Percentiles rank a stretch among this genome's conserved stretches.
These are phyloP conservation scores for Phytomonas francai DNA, from an alignment of 208 protist genomes.

Conservation along the genomic window DNA sequence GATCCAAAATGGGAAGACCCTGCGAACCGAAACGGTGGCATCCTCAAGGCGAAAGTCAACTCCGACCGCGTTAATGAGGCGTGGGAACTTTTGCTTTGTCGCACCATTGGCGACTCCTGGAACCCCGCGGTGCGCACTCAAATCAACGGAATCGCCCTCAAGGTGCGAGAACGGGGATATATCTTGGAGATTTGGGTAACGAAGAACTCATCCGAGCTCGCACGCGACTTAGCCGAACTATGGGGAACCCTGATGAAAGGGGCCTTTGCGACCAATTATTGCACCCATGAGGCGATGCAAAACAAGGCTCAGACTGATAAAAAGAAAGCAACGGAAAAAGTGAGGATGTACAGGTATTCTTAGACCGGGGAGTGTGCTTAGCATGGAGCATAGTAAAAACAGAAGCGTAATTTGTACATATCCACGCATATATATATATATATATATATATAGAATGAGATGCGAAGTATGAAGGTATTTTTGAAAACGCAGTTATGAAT, in stretches of 20 bases:
- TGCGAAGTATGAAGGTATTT: neutral
- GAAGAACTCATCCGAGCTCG: conserved; percentile 44
- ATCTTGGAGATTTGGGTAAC: conserved; percentile 82
- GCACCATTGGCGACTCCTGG: conserved; percentile 83
- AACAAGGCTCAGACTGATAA: conserved; percentile 40
- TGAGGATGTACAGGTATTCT: conserved; percentile 5
- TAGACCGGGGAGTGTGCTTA: neutral
- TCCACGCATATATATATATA: conserved; percentile 8
- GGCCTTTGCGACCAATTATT: conserved; percentile 44
- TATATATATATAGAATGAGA: conserved; percentile 8
- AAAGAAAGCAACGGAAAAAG: conserved; percentile 24
- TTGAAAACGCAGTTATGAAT: neutral
- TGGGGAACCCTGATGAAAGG: conserved; percentile 43
- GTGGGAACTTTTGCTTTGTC: conserved; percentile 76
- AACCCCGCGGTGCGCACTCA: conserved; percentile 43
- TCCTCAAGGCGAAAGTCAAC: conserved; percentile 51
- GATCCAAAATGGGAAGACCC: conserved; percentile 94
- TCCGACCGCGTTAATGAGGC: conserved; percentile 49
- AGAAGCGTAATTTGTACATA: conserved; percentile 1
- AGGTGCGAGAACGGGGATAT: conserved; percentile 66
- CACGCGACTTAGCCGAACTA: conserved; percentile 55
- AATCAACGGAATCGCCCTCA: conserved; percentile 76
- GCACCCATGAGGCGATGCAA: conserved; percentile 51
- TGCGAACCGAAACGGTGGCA: conserved; percentile 84
- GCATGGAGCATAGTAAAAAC: neutral